A percentile compares a stretch with the other conserved stretches of the same genome.
Conservation (phyloP, 2,329 filamentous ascomycete species). For the Exophiala spinifera region DNA sequence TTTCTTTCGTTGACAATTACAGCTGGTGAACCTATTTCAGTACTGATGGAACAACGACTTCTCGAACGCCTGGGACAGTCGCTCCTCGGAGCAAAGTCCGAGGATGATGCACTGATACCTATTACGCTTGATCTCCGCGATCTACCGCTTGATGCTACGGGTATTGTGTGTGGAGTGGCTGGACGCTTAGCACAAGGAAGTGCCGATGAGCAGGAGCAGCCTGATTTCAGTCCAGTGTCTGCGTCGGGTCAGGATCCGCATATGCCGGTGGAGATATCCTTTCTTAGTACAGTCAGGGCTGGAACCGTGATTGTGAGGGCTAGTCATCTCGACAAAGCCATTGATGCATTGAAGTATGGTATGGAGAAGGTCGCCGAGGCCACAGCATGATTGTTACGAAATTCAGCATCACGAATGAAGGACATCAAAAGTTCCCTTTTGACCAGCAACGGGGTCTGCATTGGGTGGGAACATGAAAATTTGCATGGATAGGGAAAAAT, state of each 20-base stretch:
- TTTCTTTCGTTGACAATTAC: slow-evolving; percentile 49
- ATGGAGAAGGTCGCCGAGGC: slow-evolving; percentile 19
- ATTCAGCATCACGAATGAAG: neutral
- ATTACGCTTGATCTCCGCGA: slow-evolving; percentile 83
- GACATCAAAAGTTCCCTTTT: neutral
- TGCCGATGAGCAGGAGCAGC: slow-evolving; percentile 42
- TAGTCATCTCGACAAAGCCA: slow-evolving; percentile 68
- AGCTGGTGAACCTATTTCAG: slow-evolving; percentile 44
- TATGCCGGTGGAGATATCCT: slow-evolving; percentile 71
- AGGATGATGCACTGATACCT: slow-evolving; percentile 66
- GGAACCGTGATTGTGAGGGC: slow-evolving; percentile 83
- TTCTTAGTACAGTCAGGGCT: slow-evolving; percentile 81
- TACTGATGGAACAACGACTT: slow-evolving; percentile 45
- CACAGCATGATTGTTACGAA: neutral
- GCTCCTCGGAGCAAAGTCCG: slow-evolving; percentile 65
- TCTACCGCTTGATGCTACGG: slow-evolving; percentile 81
- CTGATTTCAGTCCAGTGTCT: neutral
- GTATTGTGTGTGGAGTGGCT: slow-evolving; percentile 92
- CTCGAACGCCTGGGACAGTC: slow-evolving; percentile 43
- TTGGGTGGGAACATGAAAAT: neutral
- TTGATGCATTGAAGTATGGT: slow-evolving; percentile 61
- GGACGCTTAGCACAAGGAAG: slow-evolving; percentile 75
- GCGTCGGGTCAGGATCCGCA: neutral
- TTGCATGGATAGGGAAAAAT: neutral
- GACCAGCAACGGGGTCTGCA: neutral